Conservation (phyloP, 148 eudicot genomes). For the Rhododendron vialii region DNA sequence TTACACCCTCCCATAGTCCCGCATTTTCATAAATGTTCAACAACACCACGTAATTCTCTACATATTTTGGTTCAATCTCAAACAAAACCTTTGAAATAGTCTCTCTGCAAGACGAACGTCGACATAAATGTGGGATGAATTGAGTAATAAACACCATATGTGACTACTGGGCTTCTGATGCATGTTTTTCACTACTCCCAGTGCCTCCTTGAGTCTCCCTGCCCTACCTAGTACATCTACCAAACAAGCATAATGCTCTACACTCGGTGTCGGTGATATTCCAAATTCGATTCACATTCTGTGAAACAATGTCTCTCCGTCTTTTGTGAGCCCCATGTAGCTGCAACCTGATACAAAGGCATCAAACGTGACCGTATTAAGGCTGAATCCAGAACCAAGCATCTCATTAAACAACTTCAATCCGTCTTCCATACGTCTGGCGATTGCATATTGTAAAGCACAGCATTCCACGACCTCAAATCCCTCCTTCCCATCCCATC, state of each 20-base stretch:
- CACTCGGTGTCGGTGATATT: conserved; percentile 18
- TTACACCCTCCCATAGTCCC: conserved; percentile 35
- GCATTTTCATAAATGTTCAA: conserved; percentile 41
- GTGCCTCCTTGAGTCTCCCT: conserved; percentile 35
- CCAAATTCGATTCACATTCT: conserved; percentile 29
- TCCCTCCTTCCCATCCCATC: conserved; percentile 27
- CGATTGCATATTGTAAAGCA: conserved; percentile 32
- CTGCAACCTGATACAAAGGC: conserved; percentile 38
- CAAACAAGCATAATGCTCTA: conserved; percentile 49
- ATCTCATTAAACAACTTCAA: conserved; percentile 28
- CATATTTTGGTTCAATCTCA: conserved; percentile 35
- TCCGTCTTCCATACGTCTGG: conserved; percentile 26
- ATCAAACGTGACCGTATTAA: conserved; percentile 31
- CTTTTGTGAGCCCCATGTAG: conserved; percentile 20
- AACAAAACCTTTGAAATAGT: conserved; percentile 23
- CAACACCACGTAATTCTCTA: conserved; percentile 32
- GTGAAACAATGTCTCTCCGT: conserved; percentile 25
- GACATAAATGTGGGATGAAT: conserved; percentile 32
- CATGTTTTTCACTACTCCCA: conserved; percentile 31
- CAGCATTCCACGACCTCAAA: conserved; percentile 32
- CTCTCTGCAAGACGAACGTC: conserved; percentile 33
- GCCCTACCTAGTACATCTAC: conserved; percentile 42
- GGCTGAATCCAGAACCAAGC: conserved; percentile 25
- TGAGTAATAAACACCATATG: conserved; percentile 44
- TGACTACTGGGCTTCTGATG: conserved; percentile 36